Evolutionary conservation across 495 filamentous ascomycete species (phyloP).

Genomic region (Tuber borchii): DNA sequence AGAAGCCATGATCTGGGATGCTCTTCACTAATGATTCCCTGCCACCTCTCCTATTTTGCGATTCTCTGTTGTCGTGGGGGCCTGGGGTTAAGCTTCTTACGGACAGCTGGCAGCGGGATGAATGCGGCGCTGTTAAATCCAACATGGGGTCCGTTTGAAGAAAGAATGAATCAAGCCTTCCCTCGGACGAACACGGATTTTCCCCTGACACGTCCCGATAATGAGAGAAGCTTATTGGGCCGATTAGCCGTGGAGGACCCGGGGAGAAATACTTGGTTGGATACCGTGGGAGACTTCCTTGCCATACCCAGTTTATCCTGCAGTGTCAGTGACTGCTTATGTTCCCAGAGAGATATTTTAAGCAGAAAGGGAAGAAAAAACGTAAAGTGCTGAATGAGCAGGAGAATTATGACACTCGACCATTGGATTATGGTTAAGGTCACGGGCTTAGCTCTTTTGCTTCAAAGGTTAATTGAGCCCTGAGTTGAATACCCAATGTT

Average conservation of each 20-base stretch:
- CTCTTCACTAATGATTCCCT: background rate
- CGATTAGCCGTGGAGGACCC: background rate
- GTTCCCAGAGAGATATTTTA: background rate
- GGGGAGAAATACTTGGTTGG: background rate
- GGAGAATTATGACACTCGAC: no score
- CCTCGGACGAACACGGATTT: background rate
- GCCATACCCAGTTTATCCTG: background rate
- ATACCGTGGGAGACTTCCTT: background rate
- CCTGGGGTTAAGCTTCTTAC: constrained; percentile 1
- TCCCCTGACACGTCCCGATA: background rate
- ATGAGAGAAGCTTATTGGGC: background rate
- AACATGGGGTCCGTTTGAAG: background rate
- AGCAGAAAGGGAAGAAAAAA: background rate
- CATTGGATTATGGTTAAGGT: no score
- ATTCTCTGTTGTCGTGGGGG: constrained; percentile 3
- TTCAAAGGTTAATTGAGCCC: no score
- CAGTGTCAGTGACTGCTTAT: background rate
- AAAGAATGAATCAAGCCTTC: background rate
- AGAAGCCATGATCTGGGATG: background rate
- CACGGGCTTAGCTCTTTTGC: no score
- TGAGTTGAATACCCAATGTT: no score
- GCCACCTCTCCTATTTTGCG: constrained; percentile 4
- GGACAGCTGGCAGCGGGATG: background rate
- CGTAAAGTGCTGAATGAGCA: no score
- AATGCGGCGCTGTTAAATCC: background rate